phyloP scores from a whole-genome alignment of 2,329 filamentous ascomycete genomes.

The Paecilomyces sp. region DNA sequence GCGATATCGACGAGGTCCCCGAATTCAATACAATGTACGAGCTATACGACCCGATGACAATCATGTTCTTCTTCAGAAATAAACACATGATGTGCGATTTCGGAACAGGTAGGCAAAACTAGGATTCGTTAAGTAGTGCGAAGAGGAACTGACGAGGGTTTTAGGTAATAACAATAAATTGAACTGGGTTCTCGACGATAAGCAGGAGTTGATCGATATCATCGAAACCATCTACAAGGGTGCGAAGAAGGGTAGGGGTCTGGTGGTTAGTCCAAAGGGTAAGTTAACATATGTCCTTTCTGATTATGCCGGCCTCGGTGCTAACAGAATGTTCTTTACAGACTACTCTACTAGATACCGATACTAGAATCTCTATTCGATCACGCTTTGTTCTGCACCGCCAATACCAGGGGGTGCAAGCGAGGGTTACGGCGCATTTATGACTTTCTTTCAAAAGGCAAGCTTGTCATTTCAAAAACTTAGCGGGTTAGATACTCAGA shows the following conservation, averaged over 20 bases:
- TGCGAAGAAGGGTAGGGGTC: slow-evolving; percentile 95
- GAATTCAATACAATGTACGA: slow-evolving; percentile 97
- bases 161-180: slow-evolving; percentile 85
- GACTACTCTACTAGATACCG: slow-evolving; percentile 63
- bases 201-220: slow-evolving; percentile 97
- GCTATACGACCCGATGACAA: slow-evolving; percentile 81
- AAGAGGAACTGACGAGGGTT: background rate
- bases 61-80: slow-evolving; percentile 97
- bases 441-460: slow-evolving; percentile 2
- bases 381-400: background rate
- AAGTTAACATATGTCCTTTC: slow-evolving; percentile 16
- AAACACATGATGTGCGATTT: slow-evolving; percentile 94
- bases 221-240: slow-evolving; percentile 96
- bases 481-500: background rate
- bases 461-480: slow-evolving; percentile 1
- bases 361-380: slow-evolving; percentile 40
- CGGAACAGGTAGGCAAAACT: slow-evolving; percentile 61
- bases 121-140: background rate
- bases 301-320: background rate
- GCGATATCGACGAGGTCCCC: slow-evolving; percentile 83
- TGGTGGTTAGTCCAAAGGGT: slow-evolving; percentile 93
- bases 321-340: slow-evolving; percentile 11
- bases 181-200: slow-evolving; percentile 94
- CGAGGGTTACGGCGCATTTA: background rate
- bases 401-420: background rate